Base-by-base conservation (phyloP, 805 yeast genomes). In the Ogataea ganodermae region DNA sequence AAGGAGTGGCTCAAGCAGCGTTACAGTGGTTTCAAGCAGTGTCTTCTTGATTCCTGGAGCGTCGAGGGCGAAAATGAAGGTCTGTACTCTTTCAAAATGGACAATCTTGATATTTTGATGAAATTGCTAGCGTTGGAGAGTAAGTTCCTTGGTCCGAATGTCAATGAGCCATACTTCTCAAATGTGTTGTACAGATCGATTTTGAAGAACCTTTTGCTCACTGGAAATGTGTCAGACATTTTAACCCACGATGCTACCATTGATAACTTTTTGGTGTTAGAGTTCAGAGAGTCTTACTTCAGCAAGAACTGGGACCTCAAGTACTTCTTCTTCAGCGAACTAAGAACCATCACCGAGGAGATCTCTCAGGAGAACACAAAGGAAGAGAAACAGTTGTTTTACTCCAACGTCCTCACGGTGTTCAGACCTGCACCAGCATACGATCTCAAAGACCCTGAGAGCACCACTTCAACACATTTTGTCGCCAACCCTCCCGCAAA, bases 271-370 rank as follows among this genome's bases (percentile, higher is more conserved):
- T 44, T 67, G 42, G 24, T 64, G 3, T 37, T 63, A 35, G 89
- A 85, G 60, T 87, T 86, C 58, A 58, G 73, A 23, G 80, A 75
- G 18, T 70, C 69, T 22, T 81, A 78, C 50, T 83, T 83, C 59
- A 58, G 60, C 24, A 73, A 74, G 55, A 79, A 77, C 63, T 87
- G 87, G 72, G 99, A 92, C 63, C 67, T 92, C 48, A 88, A 90
- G 56, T 89, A 73, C 61, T 86, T 83, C 60, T 84, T 88, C 55
- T 81, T 84, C 60, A 69, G 74, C 31, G 82, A 77, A 55, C 62
- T 81, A 18, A 55, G 49, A 30, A 60, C 62, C 3, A 47, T 58
- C 2, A 39, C 66, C 1, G 51, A 55, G 13, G 67, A 63, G 10
- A 55, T 62, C 48, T 59, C 64, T 28, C 45, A 43, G 7, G 50